Evolutionary conservation across 257 asterid genomes (phyloP), one percentile per base, ranked within the genome.

Genomic region (Misopates orontium): DNA sequence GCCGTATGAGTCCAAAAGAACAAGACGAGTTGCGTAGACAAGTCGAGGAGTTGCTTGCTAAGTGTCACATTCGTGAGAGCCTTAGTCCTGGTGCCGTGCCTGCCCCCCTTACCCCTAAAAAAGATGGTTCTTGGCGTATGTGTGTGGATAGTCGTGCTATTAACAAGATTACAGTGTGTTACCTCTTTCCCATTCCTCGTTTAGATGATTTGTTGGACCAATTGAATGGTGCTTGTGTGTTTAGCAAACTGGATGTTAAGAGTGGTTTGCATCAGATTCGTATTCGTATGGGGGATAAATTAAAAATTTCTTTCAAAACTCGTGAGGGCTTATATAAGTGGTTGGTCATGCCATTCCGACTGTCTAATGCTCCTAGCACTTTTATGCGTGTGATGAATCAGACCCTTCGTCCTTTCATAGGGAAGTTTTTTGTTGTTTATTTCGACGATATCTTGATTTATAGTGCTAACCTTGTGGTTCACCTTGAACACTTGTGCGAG

Each of bases 401-500:
- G 20, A 47, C 39, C 3, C 28, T 72, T 8, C 50, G 24, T 8
- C 20, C 39, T 0, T 64, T 56, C 5, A 64, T 71, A 2, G 55
- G 56, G 5, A 21, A 32, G 21, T 47, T 15, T 21, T n/a, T 64
- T 28, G 47, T 64, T 3, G 44, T 71, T 2, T 71, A 71, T 11
- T 71, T 71, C 44, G 66, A 63, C 24, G 71, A 54, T 16, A 71
- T 71, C 5, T 7, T 71, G 3, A 19, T 63, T 25, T 71, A 52
- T n/a, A 62, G 42, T 23, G 6, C 0, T 36, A 10, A 55, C 39
- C 1, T 7, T 1, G 10, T 2, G 8, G 40, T 17, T 4, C 62
- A 49, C 16, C 19, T 32, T 0, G 54, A 56, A 12, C 71, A 64
- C 12, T 47, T 63, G 1, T 0, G 4, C 10, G 40, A 15, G 40